Base-by-base conservation (phyloP, 1,284 basidiomycete species). In the Trichosporon faecale region DNA sequence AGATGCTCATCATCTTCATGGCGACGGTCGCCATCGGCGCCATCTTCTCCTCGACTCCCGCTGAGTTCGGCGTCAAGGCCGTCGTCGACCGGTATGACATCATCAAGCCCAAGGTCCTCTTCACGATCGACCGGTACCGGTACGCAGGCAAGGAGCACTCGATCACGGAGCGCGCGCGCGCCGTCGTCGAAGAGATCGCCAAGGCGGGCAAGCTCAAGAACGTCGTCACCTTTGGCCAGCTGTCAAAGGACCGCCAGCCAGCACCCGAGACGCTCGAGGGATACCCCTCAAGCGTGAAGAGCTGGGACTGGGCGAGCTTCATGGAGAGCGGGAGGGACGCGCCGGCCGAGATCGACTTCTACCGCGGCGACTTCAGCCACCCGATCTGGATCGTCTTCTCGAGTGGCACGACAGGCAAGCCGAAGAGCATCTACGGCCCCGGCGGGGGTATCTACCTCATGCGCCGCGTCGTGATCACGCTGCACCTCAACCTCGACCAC, bases 371-470 rank as follows among this genome's bases (percentile, higher is more conserved):
- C n/a, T 76, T 74, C 49, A 70, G 69, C 67, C 72, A 79, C 69
- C 79, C 80, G 4, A 74, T 79, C 35, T 79, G 78, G 74, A 80
- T 81, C 71, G 77, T 81, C 64, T 81, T 80, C 69, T 73, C 74
- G 2, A 76, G 74, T 0, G 83, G 83, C 1, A 84, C 83, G 2
- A 84, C 83, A 0, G 83, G 83, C 21, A 79, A 81, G 68, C 83
- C 83, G 21, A 84, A 84, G 73, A 75, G 76, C 21, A 83, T 84
- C 70, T 74, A 78, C 8, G 78, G 80, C 65, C 72, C 70, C n/a
- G 71, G 72, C 3, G 76, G 77, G 12, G 76, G 76, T 35, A 71
- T 79, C 68, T 66, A 79, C 63, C 57, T 74, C 55, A 71, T 71
- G 70, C 72, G 72, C 46, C 71, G 71, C 37, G 64, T 73, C 9